Base-by-base conservation (phyloP, 2,329 filamentous ascomycete species). In the Trichoderma atroviride region DNA sequence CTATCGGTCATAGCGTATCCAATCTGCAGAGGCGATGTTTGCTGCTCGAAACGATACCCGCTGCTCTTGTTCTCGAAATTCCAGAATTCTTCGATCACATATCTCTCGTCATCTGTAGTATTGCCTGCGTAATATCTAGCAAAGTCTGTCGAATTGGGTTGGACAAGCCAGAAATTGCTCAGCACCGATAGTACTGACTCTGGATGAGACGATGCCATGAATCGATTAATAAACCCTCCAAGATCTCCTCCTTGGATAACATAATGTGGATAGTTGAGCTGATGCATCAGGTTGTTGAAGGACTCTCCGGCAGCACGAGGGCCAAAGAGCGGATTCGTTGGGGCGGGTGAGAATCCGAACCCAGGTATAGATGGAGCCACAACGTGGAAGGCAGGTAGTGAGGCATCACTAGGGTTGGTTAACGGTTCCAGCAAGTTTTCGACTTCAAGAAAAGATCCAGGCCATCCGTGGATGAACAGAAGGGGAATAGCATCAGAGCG, bases 111-210 rank as follows among this genome's bases (percentile, higher is more conserved):
- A 7, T 29, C 27, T 60, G 58, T 59, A 24, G 56, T 59, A 24
- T 59, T 40, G 6, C 56, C 56, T 19, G 58, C 58, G 43, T 43
- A 47, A 47, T 53, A 83, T 88, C 70, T 69, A 80, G 4, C 80
- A 87, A 69, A 86, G 84, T 40, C 85, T 50, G 43, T 22, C 10
- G 43, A 22, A 22, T 50, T 50, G 7, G 61, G 61, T 24, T 64
- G 61, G 5, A 64, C 33, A 22, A 64, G 50, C 61, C 61, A 64
- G 13, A 64, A 64, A 11, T 64, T 64, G 50, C 61, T 55, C 19
- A 64, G 52, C 7, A 55, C 61, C 14, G 61, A 64, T 5, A 64
- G 43, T 4, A 64, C 61, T 24, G 50, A 40, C 22, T 56, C 33
- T 43, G 50, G 22, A 56, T 53, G 2, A 64, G 24, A 56, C 31